Evolutionary conservation across 495 filamentous ascomycete species (phyloP), one percentile per base, ranked within the genome.

Genomic region (Daldinia concentrica): DNA sequence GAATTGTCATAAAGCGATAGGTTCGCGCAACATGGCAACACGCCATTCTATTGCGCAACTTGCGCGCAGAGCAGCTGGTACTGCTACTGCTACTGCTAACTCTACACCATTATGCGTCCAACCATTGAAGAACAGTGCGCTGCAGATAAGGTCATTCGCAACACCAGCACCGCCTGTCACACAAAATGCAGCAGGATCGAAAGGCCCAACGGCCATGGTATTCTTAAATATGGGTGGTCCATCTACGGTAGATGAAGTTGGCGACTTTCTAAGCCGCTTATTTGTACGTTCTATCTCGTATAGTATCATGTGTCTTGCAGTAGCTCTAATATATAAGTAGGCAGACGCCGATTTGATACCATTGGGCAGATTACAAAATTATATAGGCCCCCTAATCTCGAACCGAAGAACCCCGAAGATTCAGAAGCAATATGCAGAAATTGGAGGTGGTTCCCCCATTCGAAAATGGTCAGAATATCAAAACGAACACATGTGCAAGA

Each of bases 161-260:
- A 93, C 89, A 30, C 85, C 88, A 29, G 86, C 86, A 0, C 91
- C 91, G 3, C 92, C 94, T 4, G 91, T 93, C 4, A 92, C 90
- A 4, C 91, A 93, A 75, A 83, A 91, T 86, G 64, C 76, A 6
- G 60, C 71, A 14, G 80, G 79, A 11, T 83, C 82, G 2, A 81
- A 80, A 56, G 86, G 86, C 4, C 85, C 85, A n/a, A 99, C 96
- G 0, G 96, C 96, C 41, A 97, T 99, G 87, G 95, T 99, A 6
- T 97, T 99, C 69, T 86, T 99, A 79, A 99, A 99, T 82, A 99
- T 99, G 96, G 96, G 96, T 61, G 96, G 96, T 9, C 96, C 96
- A 6, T 93, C 93, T 14, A 97, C 91, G 6, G 89, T 90, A 11
- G 85, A 90, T 62, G 93, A 98, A 83, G 96, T 99, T 19, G 89